Percentiles rank a stretch among this genome's conserved stretches.
Conservation (phyloP, 169 alveolate genomes). For the Plasmodium chabaudi region DNA sequence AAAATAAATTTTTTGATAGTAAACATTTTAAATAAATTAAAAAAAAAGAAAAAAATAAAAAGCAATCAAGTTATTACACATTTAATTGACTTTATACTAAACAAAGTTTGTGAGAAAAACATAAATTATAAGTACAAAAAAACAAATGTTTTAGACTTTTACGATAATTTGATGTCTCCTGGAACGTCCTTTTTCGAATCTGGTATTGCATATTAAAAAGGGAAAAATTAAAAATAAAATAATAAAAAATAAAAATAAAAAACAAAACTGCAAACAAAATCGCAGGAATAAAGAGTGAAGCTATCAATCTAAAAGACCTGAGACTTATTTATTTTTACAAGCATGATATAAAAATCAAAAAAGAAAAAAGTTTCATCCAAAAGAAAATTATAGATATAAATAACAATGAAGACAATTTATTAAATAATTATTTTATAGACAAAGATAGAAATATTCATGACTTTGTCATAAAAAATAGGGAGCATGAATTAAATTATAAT, state of each 20-base stretch:
- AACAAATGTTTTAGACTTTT: slow-evolving; percentile 34
- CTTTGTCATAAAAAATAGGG: slow-evolving; percentile 10
- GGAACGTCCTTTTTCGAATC: slow-evolving; percentile 53
- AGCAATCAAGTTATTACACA: slow-evolving; percentile 31
- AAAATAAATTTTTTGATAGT: slow-evolving; percentile 29
- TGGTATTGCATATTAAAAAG: slow-evolving; percentile 13
- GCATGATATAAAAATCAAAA: slow-evolving; percentile 38
- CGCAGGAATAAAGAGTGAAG: slow-evolving; percentile 6
- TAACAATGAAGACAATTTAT: background rate
- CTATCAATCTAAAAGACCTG: slow-evolving; percentile 46
- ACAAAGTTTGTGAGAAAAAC: slow-evolving; percentile 37
- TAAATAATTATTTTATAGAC: background rate
- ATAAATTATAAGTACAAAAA: slow-evolving; percentile 25
- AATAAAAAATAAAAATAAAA: background rate
- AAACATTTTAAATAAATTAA: slow-evolving; percentile 33
- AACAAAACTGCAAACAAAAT: background rate
- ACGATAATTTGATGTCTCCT: slow-evolving; percentile 36
- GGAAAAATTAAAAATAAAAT: background rate
- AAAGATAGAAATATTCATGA: background rate
- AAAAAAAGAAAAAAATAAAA: slow-evolving; percentile 30
- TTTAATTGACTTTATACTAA: slow-evolving; percentile 33
- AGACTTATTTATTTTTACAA: slow-evolving; percentile 53
- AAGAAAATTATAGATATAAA: slow-evolving; percentile 4
- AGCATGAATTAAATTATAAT: background rate
- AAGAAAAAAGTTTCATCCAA: slow-evolving; percentile 23